Evolutionary conservation across 768 basidiomycete species (phyloP).

Genomic region (Termitomyces sp.): DNA sequence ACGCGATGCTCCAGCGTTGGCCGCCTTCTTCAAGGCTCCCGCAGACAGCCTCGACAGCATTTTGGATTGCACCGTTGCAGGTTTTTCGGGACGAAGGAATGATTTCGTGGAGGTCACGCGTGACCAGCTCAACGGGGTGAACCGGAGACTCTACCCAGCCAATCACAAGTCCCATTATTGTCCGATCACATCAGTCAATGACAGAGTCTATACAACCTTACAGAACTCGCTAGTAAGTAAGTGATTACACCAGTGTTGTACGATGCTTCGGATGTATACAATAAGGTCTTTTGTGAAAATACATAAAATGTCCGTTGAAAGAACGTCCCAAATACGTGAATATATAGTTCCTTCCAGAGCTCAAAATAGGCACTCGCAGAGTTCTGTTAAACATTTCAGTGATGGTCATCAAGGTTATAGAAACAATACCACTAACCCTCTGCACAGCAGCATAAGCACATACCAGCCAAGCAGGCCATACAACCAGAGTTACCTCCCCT

Average conservation of each 20-base stretch:
- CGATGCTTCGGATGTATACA: neutral
- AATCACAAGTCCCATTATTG: conserved; percentile 26
- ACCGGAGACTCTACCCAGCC: conserved; percentile 38
- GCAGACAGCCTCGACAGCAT: conserved; percentile 83
- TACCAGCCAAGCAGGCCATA: conserved; percentile 63
- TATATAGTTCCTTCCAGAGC: neutral
- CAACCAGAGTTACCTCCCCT: conserved; percentile 44
- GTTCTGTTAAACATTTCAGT: conserved; percentile 38
- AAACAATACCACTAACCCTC: conserved; percentile 43
- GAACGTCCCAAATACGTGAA: neutral
- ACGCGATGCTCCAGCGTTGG: conserved; percentile 43
- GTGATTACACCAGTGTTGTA: neutral
- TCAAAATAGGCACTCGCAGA: conserved; percentile 73
- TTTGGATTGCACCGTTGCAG: conserved; percentile 54
- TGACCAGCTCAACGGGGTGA: conserved; percentile 42
- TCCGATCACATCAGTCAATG: conserved; percentile 10
- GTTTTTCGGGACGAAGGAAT: conserved; percentile 40
- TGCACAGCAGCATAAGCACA: conserved; percentile 67
- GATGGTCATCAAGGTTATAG: neutral
- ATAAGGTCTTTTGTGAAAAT: conserved; percentile 6
- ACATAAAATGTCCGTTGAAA: conserved; percentile 2
- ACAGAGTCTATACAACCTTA: neutral
- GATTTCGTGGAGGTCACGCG: conserved; percentile 41
- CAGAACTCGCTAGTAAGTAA: too few species aligned
- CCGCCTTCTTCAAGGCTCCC: conserved; percentile 62